Evolutionary conservation across 1,284 basidiomycete genomes (phyloP).

Genomic region (Grifola frondosa): DNA sequence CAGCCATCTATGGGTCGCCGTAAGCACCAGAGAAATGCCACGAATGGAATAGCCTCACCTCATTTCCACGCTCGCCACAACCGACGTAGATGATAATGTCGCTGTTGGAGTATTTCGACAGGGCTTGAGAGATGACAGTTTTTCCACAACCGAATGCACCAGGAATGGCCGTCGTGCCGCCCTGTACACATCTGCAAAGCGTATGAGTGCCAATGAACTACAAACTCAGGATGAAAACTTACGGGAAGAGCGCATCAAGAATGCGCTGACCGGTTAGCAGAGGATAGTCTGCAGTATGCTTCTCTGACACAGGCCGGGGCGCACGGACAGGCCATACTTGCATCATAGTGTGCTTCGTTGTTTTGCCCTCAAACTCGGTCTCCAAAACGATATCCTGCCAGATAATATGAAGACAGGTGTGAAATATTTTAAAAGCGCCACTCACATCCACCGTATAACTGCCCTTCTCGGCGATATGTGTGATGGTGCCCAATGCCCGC

Average conservation of each 20-base stretch:
- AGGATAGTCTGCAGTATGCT: conserved; percentile 91
- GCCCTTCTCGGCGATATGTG: conserved; percentile 92
- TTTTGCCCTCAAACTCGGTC: conserved; percentile 97
- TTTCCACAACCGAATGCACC: conserved; percentile 99
- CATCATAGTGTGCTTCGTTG: conserved; percentile 93
- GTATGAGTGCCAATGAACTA: conserved; percentile 2
- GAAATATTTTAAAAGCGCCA: conserved; percentile 9
- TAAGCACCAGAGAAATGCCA: not conserved
- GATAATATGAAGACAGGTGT: conserved; percentile 4
- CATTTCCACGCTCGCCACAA: conserved; percentile 91
- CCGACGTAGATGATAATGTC: conserved; percentile 99
- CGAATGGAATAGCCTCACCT: conserved; percentile 44
- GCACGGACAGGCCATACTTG: conserved; percentile 99
- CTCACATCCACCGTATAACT: conserved; percentile 89
- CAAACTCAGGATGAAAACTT: conserved; percentile 29
- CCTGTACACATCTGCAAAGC: conserved; percentile 84
- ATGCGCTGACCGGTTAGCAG: conserved; percentile 97
- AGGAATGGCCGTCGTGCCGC: conserved; percentile 98
- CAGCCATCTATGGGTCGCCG: conserved; percentile 78
- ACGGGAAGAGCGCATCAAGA: conserved; percentile 96
- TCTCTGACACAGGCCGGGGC: conserved; percentile 92
- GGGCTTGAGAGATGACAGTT: conserved; percentile 95
- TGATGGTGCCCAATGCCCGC: conserved; percentile 93
- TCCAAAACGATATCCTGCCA: conserved; percentile 89
- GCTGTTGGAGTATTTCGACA: conserved; percentile 99